phyloP scores from a whole-genome alignment of 176 grass and related monocot genomes.

The Oryza coarctata region DNA sequence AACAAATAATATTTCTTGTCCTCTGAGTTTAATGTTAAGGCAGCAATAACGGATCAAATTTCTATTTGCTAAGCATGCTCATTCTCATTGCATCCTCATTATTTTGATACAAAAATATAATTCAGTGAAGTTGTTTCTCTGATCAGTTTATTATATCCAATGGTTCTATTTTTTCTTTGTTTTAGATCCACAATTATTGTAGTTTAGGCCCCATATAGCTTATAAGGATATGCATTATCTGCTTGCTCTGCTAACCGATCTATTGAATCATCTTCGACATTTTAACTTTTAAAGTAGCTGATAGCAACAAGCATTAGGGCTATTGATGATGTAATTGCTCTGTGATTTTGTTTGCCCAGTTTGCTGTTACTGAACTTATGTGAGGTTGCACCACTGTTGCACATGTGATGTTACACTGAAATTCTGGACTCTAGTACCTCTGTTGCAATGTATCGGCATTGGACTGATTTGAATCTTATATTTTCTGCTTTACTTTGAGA shows the following conservation, averaged over 20 bases:
- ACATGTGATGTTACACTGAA: neutral
- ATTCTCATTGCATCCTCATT: neutral
- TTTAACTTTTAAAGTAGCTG: neutral
- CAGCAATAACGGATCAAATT: neutral
- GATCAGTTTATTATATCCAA: neutral
- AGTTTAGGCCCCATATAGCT: neutral
- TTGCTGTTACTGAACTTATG: neutral
- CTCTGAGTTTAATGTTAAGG: neutral
- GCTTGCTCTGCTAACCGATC: neutral
- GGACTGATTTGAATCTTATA: neutral
- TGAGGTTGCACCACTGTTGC: neutral
- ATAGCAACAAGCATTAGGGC: neutral
- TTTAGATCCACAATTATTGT: neutral
- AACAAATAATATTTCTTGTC: neutral
- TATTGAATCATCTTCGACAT: neutral
- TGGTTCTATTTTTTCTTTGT: slow-evolving; percentile 12
- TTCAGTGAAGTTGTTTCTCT: neutral
- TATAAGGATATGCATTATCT: neutral
- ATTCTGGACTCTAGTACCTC: slow-evolving; percentile 6
- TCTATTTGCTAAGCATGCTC: neutral
- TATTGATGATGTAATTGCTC: neutral
- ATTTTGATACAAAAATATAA: neutral
- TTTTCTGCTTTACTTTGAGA: neutral
- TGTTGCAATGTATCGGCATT: neutral
- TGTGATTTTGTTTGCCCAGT: neutral